Percentiles rank a stretch among this genome's conserved stretches.
These are phyloP conservation scores for Populus pruinosa DNA, from an alignment of 345 rosid genomes.

Conservation along the genomic window DNA sequence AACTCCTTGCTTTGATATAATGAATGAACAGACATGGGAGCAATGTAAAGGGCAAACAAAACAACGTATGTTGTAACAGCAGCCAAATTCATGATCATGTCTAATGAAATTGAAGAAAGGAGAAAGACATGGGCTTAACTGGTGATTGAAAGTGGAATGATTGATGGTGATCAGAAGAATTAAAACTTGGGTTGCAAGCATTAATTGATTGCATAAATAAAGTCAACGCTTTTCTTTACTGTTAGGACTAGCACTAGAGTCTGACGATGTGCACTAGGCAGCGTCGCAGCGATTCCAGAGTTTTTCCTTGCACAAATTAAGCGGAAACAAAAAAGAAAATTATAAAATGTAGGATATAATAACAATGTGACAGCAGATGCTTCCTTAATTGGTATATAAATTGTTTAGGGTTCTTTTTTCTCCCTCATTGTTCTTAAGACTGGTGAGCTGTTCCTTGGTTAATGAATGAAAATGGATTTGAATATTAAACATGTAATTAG, in stretches of 20 bases:
- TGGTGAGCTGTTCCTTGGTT: neutral
- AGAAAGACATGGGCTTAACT: neutral
- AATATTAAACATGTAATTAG: neutral
- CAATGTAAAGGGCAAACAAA: neutral
- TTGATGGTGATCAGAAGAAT: neutral
- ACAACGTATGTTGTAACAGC: neutral
- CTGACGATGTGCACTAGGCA: neutral
- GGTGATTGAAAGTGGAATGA: neutral
- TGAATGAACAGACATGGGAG: neutral
- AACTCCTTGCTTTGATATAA: neutral
- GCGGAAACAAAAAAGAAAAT: neutral
- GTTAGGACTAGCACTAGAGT: neutral
- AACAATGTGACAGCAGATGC: conserved; percentile 1
- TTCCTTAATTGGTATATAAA: neutral
- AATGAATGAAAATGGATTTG: neutral
- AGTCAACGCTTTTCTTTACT: neutral
- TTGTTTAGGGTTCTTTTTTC: neutral
- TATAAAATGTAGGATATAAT: neutral
- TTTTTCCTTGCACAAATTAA: neutral
- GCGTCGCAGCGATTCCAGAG: neutral
- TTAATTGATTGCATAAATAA: neutral
- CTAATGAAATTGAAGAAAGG: neutral
- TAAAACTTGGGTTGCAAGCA: neutral
- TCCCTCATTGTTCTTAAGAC: neutral
- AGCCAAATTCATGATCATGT: neutral